Conservation (phyloP, 306 rosid species). For the Begonia peltatifolia region DNA sequence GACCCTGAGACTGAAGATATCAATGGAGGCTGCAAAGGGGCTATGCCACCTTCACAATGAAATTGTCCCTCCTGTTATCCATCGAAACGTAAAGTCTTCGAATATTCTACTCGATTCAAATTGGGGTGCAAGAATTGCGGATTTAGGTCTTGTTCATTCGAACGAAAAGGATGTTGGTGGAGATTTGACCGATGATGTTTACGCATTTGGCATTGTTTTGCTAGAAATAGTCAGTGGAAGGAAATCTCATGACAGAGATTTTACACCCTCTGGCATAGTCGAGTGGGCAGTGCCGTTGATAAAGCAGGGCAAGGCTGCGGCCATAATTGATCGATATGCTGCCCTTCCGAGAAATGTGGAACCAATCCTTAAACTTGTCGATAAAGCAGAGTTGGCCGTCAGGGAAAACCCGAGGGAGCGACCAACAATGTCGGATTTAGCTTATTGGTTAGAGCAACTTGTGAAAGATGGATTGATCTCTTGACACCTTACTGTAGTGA, state of each 20-base stretch:
- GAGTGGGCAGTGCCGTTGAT: slow-evolving; percentile 86
- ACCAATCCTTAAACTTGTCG: slow-evolving; percentile 74
- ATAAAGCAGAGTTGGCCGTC: slow-evolving; percentile 55
- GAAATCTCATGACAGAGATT: slow-evolving; percentile 61
- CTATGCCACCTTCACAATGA: slow-evolving; percentile 80
- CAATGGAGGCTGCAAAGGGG: slow-evolving; percentile 77
- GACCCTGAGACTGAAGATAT: slow-evolving; percentile 51
- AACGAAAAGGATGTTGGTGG: slow-evolving; percentile 35
- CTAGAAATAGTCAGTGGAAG: slow-evolving; percentile 85
- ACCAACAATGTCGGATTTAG: slow-evolving; percentile 51
- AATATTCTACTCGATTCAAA: slow-evolving; percentile 77
- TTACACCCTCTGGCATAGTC: slow-evolving; percentile 38
- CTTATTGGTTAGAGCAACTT: slow-evolving; percentile 74
- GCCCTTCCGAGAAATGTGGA: slow-evolving; percentile 75
- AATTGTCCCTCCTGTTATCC: slow-evolving; percentile 54
- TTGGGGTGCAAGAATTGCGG: slow-evolving; percentile 71
- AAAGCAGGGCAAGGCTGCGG: slow-evolving; percentile 67
- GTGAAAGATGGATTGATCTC: slow-evolving; percentile 63
- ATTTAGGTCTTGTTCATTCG: slow-evolving; percentile 55
- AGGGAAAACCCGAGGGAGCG: slow-evolving; percentile 45
- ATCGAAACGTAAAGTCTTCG: slow-evolving; percentile 56
- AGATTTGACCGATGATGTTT: slow-evolving; percentile 48
- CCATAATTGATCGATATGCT: slow-evolving; percentile 35
- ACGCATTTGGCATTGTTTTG: slow-evolving; percentile 58
- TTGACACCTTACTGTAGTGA: slow-evolving; percentile 10